These are phyloP conservation scores for Leccinum griseonigrum DNA, from an alignment of 1,284 basidiomycete species.

Conservation along the genomic window DNA sequence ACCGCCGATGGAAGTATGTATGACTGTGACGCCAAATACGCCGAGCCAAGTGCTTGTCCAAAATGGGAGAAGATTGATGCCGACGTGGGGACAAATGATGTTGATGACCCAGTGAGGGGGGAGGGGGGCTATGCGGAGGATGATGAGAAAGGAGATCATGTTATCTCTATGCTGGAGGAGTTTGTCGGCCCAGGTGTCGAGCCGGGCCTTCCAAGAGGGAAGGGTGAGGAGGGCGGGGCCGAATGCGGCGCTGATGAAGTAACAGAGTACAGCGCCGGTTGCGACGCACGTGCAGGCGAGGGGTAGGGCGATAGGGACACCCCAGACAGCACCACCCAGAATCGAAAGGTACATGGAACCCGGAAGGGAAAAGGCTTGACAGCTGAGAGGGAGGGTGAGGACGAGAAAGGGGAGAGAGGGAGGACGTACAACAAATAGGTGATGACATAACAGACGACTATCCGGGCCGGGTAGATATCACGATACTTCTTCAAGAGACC, in stretches of 20 bases:
- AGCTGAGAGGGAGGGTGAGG: constrained; percentile 44
- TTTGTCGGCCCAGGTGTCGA: constrained; percentile 80
- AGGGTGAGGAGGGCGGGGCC: constrained; percentile 86
- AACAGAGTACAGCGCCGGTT: constrained; percentile 89
- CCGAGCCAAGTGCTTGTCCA: constrained; percentile 92
- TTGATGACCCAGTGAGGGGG: constrained; percentile 98
- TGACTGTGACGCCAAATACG: constrained; percentile 88
- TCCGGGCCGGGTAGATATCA: constrained; percentile 77
- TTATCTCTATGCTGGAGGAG: constrained; percentile 74
- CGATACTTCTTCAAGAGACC: constrained; percentile 85
- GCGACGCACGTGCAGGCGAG: constrained; percentile 94
- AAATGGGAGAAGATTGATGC: constrained; percentile 82
- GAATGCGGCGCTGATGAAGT: constrained; percentile 86
- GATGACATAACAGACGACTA: constrained; percentile 79
- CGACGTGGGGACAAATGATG: constrained; percentile 90
- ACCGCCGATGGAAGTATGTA: constrained; percentile 94
- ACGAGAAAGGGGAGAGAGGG: neutral
- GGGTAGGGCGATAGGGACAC: constrained; percentile 84
- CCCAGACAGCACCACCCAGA: constrained; percentile 95
- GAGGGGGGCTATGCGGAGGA: constrained; percentile 90
- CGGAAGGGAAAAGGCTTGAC: constrained; percentile 95
- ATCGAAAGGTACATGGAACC: constrained; percentile 99
- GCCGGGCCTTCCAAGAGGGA: constrained; percentile 77
- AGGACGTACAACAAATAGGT: constrained; percentile 86
- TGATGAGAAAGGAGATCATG: constrained; percentile 86